Evolutionary conservation across 768 basidiomycete genomes (phyloP), one percentile per base, ranked within the genome.

Genomic region (Tylopilus vinaceipallidus): DNA sequence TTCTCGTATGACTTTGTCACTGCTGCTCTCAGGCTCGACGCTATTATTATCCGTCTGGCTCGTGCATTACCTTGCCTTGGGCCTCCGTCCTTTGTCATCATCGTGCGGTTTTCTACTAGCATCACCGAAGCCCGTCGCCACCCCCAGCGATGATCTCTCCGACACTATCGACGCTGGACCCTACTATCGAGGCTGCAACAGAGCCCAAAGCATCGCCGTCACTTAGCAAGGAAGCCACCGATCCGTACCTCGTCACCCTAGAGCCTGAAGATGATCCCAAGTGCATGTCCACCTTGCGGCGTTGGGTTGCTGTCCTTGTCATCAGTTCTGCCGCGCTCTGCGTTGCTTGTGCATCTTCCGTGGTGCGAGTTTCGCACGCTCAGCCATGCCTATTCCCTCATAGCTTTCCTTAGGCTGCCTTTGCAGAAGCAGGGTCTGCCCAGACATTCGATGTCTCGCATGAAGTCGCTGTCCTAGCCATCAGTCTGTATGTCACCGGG

Each of bases 401-500:
- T 34, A 27, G 29, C 52, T 6, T 32, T 3, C 40, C 12, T 30
- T 24, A 84, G 84, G 79, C 84, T 10, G 70, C 80, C 0, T 82
- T 81, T 44, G 80, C 89, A 1, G 87, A 91, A 65, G 58, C 62
- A 1, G 83, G 79, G 0, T 72, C 87, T 35, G 72, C 81, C 32
- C 48, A 61, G 9, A 68, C 75, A 6, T 75, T 89, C 36, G 71
- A 78, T 36, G 79, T 84, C 3, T 76, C 79, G 0, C 66, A 67
- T 13, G 76, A 81, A 53, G 79, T 83, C 19, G 70, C 77, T 0
- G 75, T 77, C 19, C 71, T 81, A 17, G 68, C 66, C 27, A 68
- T 82, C 26, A 77, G 76, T 34, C 46, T 80, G 13, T 79, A 76
- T 55, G 73, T 74, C 20, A 30, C 53, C 7, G 75, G 72, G 3